Percentiles rank a stretch among this genome's conserved stretches.
Evolutionary conservation across 345 rosid genomes (phyloP).

Genomic region (Angophora floribunda): DNA sequence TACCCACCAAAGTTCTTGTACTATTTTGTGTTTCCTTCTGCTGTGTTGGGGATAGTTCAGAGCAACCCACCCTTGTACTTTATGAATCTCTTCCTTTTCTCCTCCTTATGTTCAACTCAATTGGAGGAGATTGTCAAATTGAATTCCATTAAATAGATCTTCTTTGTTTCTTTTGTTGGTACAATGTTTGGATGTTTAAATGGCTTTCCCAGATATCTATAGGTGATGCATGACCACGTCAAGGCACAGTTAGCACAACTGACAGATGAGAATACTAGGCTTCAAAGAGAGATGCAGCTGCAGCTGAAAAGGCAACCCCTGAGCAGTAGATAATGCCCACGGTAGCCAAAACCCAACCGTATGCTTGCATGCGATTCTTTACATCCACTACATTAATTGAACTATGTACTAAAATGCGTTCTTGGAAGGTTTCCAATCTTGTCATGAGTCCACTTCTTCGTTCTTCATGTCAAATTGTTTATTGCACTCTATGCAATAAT

Average conservation of each 20-base stretch:
- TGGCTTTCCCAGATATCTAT: background rate
- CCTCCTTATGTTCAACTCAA: background rate
- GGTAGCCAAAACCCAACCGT: background rate
- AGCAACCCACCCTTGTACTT: background rate
- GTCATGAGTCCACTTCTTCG: no score
- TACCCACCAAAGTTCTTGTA: background rate
- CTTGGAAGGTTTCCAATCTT: no score
- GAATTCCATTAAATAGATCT: background rate
- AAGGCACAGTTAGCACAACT: background rate
- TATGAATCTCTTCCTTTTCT: background rate
- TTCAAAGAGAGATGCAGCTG: background rate
- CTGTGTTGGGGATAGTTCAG: background rate
- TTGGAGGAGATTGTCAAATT: background rate
- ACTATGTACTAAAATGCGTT: no score
- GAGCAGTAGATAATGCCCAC: background rate
- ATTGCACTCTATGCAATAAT: no score
- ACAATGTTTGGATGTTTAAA: background rate
- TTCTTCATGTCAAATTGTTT: no score
- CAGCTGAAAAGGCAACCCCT: background rate
- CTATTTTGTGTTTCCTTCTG: background rate
- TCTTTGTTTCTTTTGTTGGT: background rate
- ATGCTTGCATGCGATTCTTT: no score
- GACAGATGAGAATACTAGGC: background rate
- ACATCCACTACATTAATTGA: no score
- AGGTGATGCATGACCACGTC: background rate